A percentile compares a stretch with the other conserved stretches of the same genome.
phyloP scores from a whole-genome alignment of 2,329 filamentous ascomycete genomes.

The Ascochyta viciae-villosae region DNA sequence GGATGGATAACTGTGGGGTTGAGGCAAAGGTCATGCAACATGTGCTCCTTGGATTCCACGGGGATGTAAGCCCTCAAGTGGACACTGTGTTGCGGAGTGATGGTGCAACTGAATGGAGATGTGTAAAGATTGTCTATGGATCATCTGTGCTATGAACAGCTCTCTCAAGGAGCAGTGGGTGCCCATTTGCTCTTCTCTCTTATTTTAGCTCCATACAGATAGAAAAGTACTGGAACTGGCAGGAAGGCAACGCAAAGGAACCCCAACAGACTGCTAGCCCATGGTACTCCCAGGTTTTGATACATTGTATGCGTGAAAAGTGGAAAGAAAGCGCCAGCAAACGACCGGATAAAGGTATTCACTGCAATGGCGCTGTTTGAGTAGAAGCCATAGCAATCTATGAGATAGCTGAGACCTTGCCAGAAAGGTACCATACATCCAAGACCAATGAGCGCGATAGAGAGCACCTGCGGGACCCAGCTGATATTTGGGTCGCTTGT shows the following conservation, averaged over 20 bases:
- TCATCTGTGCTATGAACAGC: background rate
- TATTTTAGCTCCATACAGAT: constrained; percentile 45
- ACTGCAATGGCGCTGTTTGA: constrained; percentile 57
- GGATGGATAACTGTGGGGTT: background rate
- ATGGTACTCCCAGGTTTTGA: constrained; percentile 42
- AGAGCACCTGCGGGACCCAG: constrained; percentile 65
- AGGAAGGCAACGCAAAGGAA: constrained; percentile 44
- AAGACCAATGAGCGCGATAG: constrained; percentile 69
- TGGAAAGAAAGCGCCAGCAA: constrained; percentile 60
- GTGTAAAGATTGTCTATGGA: too few species aligned
- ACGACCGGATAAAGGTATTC: constrained; percentile 58
- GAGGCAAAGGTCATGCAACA: background rate
- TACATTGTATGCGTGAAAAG: constrained; percentile 60
- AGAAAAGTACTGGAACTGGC: constrained; percentile 48
- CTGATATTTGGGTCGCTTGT: constrained; percentile 58
- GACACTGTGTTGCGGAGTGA: background rate
- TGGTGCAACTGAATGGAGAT: background rate
- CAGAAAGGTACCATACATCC: constrained; percentile 82
- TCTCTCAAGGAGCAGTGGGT: constrained; percentile 20
- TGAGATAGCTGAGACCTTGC: constrained; percentile 82
- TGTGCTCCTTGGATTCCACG: constrained; percentile 4
- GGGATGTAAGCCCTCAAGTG: background rate
- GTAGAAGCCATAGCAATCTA: constrained; percentile 65
- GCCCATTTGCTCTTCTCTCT: constrained; percentile 43
- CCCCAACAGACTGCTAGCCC: constrained; percentile 43